phyloP scores from a whole-genome alignment of 2,329 filamentous ascomycete genomes.

The Colletotrichum brevisporum region DNA sequence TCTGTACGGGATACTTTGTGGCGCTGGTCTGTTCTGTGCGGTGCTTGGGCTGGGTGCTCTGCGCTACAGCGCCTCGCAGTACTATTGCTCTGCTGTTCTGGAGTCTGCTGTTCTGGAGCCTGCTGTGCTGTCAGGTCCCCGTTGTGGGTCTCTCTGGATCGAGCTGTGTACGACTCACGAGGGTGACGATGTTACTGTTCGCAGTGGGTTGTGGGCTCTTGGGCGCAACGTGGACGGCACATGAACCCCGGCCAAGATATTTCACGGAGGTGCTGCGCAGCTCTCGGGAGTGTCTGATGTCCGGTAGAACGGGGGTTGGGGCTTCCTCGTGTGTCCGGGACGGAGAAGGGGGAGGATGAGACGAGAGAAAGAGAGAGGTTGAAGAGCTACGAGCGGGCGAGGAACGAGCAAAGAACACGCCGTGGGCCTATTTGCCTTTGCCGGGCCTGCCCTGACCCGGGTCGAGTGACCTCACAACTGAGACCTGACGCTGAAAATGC shows the following conservation, averaged over 20 bases:
- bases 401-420: no score
- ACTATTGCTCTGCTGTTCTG: background rate
- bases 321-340: background rate
- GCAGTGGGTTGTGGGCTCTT: constrained; percentile 7
- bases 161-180: background rate
- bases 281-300: constrained; percentile 14
- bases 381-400: background rate
- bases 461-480: constrained; percentile 32
- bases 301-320: constrained; percentile 13
- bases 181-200: background rate
- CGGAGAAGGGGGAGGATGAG: background rate
- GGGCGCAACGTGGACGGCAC: constrained; percentile 2
- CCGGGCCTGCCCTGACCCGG: constrained; percentile 5
- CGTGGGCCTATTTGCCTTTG: no score
- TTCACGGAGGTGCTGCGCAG: constrained; percentile 15
- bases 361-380: background rate
- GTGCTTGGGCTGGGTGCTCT: background rate
- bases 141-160: constrained; percentile 23
- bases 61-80: background rate
- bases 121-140: constrained; percentile 24
- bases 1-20: background rate
- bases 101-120: constrained; percentile 14
- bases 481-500: constrained; percentile 24
- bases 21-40: constrained; percentile 3
- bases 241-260: constrained; percentile 27